Base-by-base conservation (phyloP, 345 rosid species). In the Odontarrhena argentea region DNA sequence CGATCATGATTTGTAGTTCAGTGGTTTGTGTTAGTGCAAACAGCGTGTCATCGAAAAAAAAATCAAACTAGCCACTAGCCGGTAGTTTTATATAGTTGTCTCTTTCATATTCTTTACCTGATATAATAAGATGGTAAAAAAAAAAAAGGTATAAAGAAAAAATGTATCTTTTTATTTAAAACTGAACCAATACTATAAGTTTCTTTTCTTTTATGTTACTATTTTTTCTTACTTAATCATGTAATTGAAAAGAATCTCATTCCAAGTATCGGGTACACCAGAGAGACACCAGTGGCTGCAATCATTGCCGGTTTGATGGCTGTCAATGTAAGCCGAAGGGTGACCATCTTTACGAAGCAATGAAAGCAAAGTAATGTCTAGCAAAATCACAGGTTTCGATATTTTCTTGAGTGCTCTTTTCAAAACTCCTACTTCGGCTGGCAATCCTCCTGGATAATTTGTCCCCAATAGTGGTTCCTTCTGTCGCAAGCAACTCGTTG, bases 221-320 rank as follows among this genome's bases (percentile, higher is more conserved):
- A 4, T 28, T 3, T 28, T 28, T 28, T 18, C 22, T 18, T 18
- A 18, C 22, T 18, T 18, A 18, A 70, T 43, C 74, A 87, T 71
- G 30, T 78, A 78, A 77, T 78, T 86, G 77, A 79, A 89, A 79
- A 92, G 85, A 78, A 92, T 76, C 63, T 77, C 78, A 70, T 87
- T 92, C 98, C 98, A 92, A 64, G 93, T 81, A 75, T 92, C 98
- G 1, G 98, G 97, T 74, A 89, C 97, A 8, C 97, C 97, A 2
- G 91, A 49, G 51, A 93, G 91, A 68, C 98, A 90, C 98, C 98
- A 90, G 42, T 90, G 98, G 72, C 91, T 93, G 74, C 98, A 93
- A 36, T 93, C 88, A 82, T 76, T 67, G 2, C 75, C 79, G 0
- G 74, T 18, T 18, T 18, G 22, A 18, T 18, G 58, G 36, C 4